Evolutionary conservation across 768 basidiomycete genomes (phyloP), one percentile per base, ranked within the genome.

Genomic region (Gloeostereum incarnatum): DNA sequence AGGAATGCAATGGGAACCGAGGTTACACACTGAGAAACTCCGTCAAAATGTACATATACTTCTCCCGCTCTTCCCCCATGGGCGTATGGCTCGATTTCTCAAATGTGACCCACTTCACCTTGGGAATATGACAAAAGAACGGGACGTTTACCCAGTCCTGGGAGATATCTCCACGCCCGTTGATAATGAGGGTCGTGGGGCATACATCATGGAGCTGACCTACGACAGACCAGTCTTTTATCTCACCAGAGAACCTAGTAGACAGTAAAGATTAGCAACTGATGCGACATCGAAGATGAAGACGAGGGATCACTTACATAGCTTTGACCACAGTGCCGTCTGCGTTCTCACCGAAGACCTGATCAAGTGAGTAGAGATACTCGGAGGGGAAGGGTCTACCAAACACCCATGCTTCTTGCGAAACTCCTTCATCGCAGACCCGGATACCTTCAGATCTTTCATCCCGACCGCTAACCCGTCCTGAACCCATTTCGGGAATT

Each of bases 301-400:
- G 19, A 34, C 14, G 4, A 34, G 4, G 33, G 11, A 17, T 34
- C 4, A 34, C 33, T n/a, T 19, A 34, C 33, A 34, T 65, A 6
- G 62, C 62, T 31, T 38, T 41, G 30, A 59, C 59, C 10, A 68
- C 65, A 2, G 68, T 68, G n/a, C n/a, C n/a, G n/a, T n/a, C n/a
- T n/a, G 56, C 47, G 34, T 68, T 66, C 32, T 59, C 52, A 4
- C 53, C 54, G 8, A 56, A 26, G 61, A 57, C 16, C 48, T 46
- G 6, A 51, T 52, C 42, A 60, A 61, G 49, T 59, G 66, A 30
- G 52, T 45, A 1, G 41, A 21, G 32, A 56, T 56, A n/a, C n/a
- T 20, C 33, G 14, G 13, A 20, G 33, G 33, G 4, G 21, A 4
- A 17, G 33, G 3, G n/a, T 2, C 4, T 11, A 34, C 8, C 13